A percentile compares a stretch with the other conserved stretches of the same genome.
Conservation (phyloP, 306 rosid genomes). For the Mimosa bimucronata region DNA sequence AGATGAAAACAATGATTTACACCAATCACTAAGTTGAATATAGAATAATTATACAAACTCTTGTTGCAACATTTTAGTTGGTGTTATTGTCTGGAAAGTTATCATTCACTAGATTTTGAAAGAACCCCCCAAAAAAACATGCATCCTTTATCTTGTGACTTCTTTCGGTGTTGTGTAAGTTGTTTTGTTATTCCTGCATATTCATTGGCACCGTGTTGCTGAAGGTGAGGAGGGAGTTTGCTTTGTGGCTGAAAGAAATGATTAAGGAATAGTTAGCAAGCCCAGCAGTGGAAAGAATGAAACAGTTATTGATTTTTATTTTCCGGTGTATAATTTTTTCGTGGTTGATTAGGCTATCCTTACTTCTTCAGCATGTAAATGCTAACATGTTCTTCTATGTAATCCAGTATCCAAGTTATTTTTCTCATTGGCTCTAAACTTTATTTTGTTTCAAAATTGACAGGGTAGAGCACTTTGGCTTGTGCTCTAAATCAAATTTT, state of each 20-base stretch:
- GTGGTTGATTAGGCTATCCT: background rate
- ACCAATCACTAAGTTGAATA: background rate
- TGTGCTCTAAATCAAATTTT: conserved; percentile 69
- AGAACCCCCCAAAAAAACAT: background rate
- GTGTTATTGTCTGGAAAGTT: background rate
- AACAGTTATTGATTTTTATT: conserved; percentile 6
- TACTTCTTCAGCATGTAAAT: conserved; percentile 3
- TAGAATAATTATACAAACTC: background rate
- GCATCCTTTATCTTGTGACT: background rate
- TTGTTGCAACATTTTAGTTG: background rate
- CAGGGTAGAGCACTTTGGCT: conserved; percentile 85
- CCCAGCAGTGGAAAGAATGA: background rate
- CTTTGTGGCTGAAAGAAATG: conserved; percentile 22
- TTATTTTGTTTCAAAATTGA: background rate
- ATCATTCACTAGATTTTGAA: background rate
- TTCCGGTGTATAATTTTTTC: background rate
- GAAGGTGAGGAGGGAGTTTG: background rate
- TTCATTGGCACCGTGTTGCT: conserved; percentile 6
- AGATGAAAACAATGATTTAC: background rate
- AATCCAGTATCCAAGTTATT: background rate
- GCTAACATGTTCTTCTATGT: background rate
- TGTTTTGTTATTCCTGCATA: background rate
- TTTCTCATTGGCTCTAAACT: background rate
- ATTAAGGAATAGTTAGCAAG: background rate
- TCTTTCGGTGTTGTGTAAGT: background rate